Evolutionary conservation across 495 filamentous ascomycete genomes (phyloP), one percentile per base, ranked within the genome.

Genomic region (Hypoxylon lienhwacheense): DNA sequence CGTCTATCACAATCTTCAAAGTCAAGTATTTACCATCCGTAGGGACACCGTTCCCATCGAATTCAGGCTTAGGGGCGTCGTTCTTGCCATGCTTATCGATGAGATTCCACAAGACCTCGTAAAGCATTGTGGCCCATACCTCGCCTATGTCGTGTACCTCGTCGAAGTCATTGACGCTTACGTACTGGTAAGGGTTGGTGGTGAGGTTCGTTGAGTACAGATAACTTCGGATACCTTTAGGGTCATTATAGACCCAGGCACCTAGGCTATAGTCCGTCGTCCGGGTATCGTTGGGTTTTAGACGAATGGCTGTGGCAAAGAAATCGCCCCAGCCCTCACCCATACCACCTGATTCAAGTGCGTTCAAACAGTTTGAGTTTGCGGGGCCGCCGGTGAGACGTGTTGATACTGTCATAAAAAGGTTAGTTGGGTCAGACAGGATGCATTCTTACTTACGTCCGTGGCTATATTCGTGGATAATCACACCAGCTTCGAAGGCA

Each of bases 281-380:
- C 21, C 75, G 75, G 0, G 71, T 80, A 48, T 80, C 77, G 16
- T 12, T 22, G 11, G 71, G 20, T 70, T 78, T 74, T 47, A 79
- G 63, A 35, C 76, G 72, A 58, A 80, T 75, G 14, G 76, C 75
- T 0, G 73, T 77, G 5, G 73, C 74, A 62, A 73, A 73, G 67
- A 77, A 80, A 58, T 81, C 78, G 19, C 73, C 67, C 79, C 79
- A 81, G 32, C 79, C 79, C 48, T 81, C 79, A 26, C 79, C 77
- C 78, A 81, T 78, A 39, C 79, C 77, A 19, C 76, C 73, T 1
- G 72, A 64, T 55, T 81, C 77, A 8, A 65, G 52, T 2, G 61
- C 59, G 31, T 57, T 64, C 32, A 81, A 67, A 49, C 77, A 81
- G 64, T 66, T 67, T 17, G 72, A 61, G 64, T 76, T 80, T 17